Base-by-base conservation (phyloP, 192 early-diverging fungal species). In the Dissophora ornata region DNA sequence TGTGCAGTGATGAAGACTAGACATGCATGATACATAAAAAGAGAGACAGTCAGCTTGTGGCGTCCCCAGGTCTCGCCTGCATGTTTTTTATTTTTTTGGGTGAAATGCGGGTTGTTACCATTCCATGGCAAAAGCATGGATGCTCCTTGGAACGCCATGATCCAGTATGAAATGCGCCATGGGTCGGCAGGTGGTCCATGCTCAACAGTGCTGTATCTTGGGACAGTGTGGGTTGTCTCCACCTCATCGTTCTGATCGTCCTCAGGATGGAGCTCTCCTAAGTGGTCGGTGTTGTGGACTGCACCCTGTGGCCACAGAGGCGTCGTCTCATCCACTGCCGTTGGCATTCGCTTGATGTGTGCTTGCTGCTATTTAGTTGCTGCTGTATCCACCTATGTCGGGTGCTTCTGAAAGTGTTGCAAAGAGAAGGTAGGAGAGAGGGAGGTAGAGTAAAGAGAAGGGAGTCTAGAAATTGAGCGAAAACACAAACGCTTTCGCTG, bases 51-150 rank as follows among this genome's bases (percentile, higher is more conserved):
- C 22, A 38, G 0, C 5, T 44, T n/a, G n/a, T n/a, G n/a, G n/a
- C n/a, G n/a, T n/a, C n/a, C n/a, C n/a, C n/a, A n/a, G n/a, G n/a
- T n/a, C n/a, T n/a, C n/a, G n/a, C n/a, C n/a, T 5, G 3, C 0
- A 48, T 8, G 8, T 15, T 44, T n/a, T n/a, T n/a, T n/a, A n/a
- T n/a, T n/a, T n/a, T n/a, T n/a, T n/a, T n/a, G n/a, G n/a, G n/a
- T n/a, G n/a, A n/a, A n/a, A n/a, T n/a, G n/a, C n/a, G n/a, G n/a
- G n/a, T n/a, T n/a, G n/a, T n/a, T 80, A 87, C 86, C 86, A 80
- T 94, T 94, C 93, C 93, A 94, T 28, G 91, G 90, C 32, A 94
- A 69, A 40, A 94, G 80, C 69, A 91, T 89, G 18, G 91, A 86
- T 21, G 91, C 77, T n/a, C 93, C 93, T 77, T 91, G 91, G 8